Conservation (phyloP, 2,329 filamentous ascomycete species). For the Massarina eburnea region DNA sequence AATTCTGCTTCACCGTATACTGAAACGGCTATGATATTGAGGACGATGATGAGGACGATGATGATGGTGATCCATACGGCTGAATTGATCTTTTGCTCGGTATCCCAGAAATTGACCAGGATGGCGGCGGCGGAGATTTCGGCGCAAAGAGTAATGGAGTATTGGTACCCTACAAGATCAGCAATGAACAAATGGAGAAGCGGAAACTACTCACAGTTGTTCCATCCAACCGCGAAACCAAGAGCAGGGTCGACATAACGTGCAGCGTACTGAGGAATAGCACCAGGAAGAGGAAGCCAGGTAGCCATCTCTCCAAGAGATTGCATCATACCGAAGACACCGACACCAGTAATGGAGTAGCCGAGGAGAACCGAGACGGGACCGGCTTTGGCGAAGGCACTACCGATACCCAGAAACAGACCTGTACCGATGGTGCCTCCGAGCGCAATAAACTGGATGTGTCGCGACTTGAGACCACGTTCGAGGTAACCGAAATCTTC, state of each 20-base stretch:
- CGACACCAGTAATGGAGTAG: slow-evolving; percentile 38
- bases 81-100: slow-evolving; percentile 28
- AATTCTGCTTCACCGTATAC: slow-evolving; percentile 52
- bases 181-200: slow-evolving; percentile 6
- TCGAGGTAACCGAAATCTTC: slow-evolving; percentile 56
- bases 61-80: slow-evolving; percentile 41
- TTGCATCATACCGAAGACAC: slow-evolving; percentile 45
- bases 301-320: slow-evolving; percentile 47
- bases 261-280: slow-evolving; percentile 39
- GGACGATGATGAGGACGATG: slow-evolving; percentile 34
- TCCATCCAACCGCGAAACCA: slow-evolving; percentile 35
- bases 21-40: slow-evolving; percentile 41
- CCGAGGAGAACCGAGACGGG: slow-evolving; percentile 41
- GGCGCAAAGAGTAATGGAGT: slow-evolving; percentile 37
- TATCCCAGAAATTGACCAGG: slow-evolving; percentile 38
- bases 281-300: slow-evolving; percentile 44
- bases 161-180: slow-evolving; percentile 34
- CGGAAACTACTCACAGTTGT: slow-evolving; percentile 18
- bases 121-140: slow-evolving; percentile 40
- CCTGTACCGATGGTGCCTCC: slow-evolving; percentile 56
- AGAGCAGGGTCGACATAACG: slow-evolving; percentile 52
- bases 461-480: slow-evolving; percentile 55
- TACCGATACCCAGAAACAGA: slow-evolving; percentile 39
- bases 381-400: slow-evolving; percentile 35
- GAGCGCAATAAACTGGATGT: slow-evolving; percentile 62